phyloP scores from a whole-genome alignment of 2,329 filamentous ascomycete genomes.

The Microsporum canis region DNA sequence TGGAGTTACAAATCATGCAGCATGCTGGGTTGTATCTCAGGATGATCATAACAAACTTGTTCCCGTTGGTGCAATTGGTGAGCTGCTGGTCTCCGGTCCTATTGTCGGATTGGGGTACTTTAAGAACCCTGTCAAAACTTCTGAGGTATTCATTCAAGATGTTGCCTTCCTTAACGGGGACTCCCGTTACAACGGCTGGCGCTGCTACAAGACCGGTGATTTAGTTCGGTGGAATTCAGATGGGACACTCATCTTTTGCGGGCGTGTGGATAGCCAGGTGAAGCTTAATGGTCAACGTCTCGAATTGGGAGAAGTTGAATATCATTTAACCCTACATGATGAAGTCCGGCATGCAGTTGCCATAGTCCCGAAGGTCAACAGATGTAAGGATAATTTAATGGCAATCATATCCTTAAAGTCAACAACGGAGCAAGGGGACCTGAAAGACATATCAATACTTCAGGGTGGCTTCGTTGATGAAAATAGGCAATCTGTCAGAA shows the following conservation, averaged over 20 bases:
- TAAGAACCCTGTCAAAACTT: slow-evolving; percentile 22
- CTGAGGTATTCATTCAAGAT: slow-evolving; percentile 16
- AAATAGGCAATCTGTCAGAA: slow-evolving; percentile 1
- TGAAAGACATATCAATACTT: background rate
- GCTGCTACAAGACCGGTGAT: slow-evolving; percentile 28
- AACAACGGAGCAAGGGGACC: background rate
- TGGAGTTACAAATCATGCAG: slow-evolving; percentile 8
- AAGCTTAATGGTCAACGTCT: slow-evolving; percentile 8
- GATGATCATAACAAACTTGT: slow-evolving; percentile 15
- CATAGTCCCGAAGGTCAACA: slow-evolving; percentile 32
- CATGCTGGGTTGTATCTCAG: slow-evolving; percentile 17
- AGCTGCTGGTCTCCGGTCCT: slow-evolving; percentile 27
- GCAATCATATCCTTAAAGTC: slow-evolving; percentile 6
- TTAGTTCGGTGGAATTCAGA: slow-evolving; percentile 18
- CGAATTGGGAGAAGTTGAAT: slow-evolving; percentile 10
- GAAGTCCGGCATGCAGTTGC: slow-evolving; percentile 33
- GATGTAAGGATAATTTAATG: slow-evolving; percentile 30
- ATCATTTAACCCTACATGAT: slow-evolving; percentile 20
- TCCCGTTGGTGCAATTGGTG: slow-evolving; percentile 18
- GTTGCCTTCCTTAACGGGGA: slow-evolving; percentile 20
- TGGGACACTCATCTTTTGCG: slow-evolving; percentile 3
- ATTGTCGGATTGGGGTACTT: slow-evolving; percentile 28
- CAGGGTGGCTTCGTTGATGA: background rate
- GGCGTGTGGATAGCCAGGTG: slow-evolving; percentile 6
- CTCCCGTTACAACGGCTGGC: slow-evolving; percentile 8